phyloP scores from a whole-genome alignment of 352 stramenopile genomes.

The Globisporangium lucens region DNA sequence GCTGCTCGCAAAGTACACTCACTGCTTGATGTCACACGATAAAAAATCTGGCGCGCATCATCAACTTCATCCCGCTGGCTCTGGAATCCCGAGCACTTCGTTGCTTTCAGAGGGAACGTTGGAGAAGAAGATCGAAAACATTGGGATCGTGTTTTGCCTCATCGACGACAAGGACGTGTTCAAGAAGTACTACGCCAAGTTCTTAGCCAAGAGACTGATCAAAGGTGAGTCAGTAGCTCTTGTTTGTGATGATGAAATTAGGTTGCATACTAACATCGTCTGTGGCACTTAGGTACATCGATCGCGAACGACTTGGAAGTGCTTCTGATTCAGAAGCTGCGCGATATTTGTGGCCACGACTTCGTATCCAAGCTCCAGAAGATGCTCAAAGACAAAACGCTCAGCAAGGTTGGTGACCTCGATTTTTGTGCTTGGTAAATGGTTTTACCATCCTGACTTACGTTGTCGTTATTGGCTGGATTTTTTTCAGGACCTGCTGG shows the following conservation, averaged over 20 bases:
- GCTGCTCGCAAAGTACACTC: constrained; percentile 79
- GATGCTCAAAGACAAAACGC: constrained; percentile 85
- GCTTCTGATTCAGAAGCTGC: constrained; percentile 77
- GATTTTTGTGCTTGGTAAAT: not conserved
- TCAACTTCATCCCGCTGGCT: constrained; percentile 25
- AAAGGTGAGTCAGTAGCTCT: constrained; percentile 44
- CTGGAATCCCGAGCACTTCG: constrained; percentile 22
- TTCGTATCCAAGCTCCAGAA: constrained; percentile 89
- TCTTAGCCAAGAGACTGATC: constrained; percentile 79
- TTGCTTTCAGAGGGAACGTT: constrained; percentile 51
- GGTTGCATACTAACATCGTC: not conserved
- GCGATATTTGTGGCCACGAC: constrained; percentile 80
- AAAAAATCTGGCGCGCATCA: constrained; percentile 26
- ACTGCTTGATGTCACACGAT: constrained; percentile 82
- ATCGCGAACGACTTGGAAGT: constrained; percentile 76
- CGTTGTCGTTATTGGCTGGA: constrained; percentile 2
- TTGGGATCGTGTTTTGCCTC: constrained; percentile 84
- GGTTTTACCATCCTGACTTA: not conserved
- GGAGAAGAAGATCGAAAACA: constrained; percentile 80
- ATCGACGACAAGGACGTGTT: constrained; percentile 89
- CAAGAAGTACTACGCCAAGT: constrained; percentile 89
- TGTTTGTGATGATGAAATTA: not conserved
- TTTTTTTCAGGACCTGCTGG: constrained; percentile 50
- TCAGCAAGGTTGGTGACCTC: constrained; percentile 59
- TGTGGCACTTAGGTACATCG: constrained; percentile 37